Percentiles rank a stretch among this genome's conserved stretches.
These are phyloP conservation scores for Gomphus bonarii DNA, from an alignment of 1,284 basidiomycete genomes.

Conservation along the genomic window DNA sequence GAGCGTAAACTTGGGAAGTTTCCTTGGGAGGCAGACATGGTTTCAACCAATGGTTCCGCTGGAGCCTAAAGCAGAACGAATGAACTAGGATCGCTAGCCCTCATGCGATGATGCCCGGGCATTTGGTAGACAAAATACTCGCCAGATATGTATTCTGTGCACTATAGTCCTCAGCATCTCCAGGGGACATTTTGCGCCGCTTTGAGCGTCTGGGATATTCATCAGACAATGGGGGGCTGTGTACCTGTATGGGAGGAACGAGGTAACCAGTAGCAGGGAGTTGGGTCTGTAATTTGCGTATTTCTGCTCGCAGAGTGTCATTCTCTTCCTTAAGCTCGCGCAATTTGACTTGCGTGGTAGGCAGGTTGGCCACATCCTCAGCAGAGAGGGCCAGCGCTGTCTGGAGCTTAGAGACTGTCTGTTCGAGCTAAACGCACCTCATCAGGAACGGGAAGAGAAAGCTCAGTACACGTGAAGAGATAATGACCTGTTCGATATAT, in stretches of 20 bases:
- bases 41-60: background rate
- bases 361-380: constrained; percentile 58
- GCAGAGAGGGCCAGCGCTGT: constrained; percentile 55
- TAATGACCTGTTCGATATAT: constrained; percentile 76
- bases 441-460: constrained; percentile 3
- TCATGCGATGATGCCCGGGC: background rate
- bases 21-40: background rate
- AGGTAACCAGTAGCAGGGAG: constrained; percentile 15
- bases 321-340: constrained; percentile 72
- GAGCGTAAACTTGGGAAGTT: background rate
- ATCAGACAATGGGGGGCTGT: constrained; percentile 3
- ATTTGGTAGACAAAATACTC: constrained; percentile 16
- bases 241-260: constrained; percentile 16
- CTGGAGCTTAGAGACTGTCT: constrained; percentile 72
- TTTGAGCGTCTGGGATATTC: constrained; percentile 12
- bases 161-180: constrained; percentile 24
- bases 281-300: constrained; percentile 42
- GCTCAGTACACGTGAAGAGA: constrained; percentile 6
- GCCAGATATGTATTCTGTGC: constrained; percentile 15
- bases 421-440: constrained; percentile 46
- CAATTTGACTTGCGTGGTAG: constrained; percentile 58
- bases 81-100: constrained; percentile 14
- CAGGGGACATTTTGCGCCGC: constrained; percentile 12
- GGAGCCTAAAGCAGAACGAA: constrained; percentile 5
- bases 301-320: constrained; percentile 51